Base-by-base conservation (phyloP, 2,329 filamentous ascomycete species). In the Aspergillus brasiliensis region DNA sequence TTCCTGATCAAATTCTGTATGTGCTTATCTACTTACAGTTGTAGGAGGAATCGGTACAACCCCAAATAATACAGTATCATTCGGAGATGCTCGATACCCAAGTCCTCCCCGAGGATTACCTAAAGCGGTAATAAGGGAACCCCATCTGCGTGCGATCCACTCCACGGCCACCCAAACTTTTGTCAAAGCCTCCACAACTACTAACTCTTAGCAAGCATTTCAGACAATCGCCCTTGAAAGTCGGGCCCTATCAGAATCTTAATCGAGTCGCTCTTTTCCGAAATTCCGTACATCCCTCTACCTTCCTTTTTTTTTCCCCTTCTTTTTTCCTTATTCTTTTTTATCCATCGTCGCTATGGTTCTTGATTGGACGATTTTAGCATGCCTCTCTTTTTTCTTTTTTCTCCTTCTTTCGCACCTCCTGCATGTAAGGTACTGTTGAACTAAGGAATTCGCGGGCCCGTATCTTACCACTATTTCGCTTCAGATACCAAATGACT, bases 241-340 rank as follows among this genome's bases (percentile, higher is more conserved):
- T 54, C 38, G 13, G 37, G 56, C 31, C 59, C 59, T 61, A 56
- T 61, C 51, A 34, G 51, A 59, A 37, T 46, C 46, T 56, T 42
- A n/a, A 42, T 17, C 19, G n/a, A 51, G 23, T 37, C 49, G 58
- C 58, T 52, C 56, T 61, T 56, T 49, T 49, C 31, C 31, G 31
- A 34, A 13, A 15, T 34, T 34, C 25, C 46, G 46, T 49, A 7
- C 56, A 47, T 59, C 47, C 23, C 46, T 13, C 28, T 28, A n/a
- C n/a, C 13, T n/a, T 27, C 15, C 51, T 25, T 54, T 28, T 47
- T 2, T 17, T 44, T 11, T 42, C 3, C 49, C 37, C 37, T 40
- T 40, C 42, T 38, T 53, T 40, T 51, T 37, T n/a, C 27, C 23
- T 40, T 19, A 19, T n/a, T 34, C 23, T 15, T 55, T n/a, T 7